phyloP scores from a whole-genome alignment of 768 basidiomycete species.

The Tephrocybe sp. region DNA sequence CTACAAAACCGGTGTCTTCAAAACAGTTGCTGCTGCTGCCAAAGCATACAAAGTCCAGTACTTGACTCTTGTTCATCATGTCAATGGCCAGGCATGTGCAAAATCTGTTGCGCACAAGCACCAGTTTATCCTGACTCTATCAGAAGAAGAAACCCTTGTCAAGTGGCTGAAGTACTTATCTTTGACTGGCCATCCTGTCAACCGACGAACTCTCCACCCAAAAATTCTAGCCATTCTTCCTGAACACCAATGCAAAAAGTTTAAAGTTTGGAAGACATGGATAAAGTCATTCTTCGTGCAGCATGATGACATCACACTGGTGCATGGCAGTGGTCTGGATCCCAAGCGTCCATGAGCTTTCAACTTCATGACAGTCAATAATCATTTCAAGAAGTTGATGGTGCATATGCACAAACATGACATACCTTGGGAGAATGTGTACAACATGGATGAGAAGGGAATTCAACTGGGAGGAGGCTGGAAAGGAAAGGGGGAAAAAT shows the following conservation, averaged over 20 bases:
- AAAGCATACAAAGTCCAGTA: not conserved
- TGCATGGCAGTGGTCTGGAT: no score
- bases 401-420: no score
- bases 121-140: not conserved
- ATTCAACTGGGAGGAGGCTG: no score
- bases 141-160: not conserved
- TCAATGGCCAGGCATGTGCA: not conserved
- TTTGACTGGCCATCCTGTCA: not conserved
- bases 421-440: no score
- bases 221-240: not conserved
- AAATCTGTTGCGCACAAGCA: not conserved
- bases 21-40: not conserved
- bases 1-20: not conserved
- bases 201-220: not conserved
- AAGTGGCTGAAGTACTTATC: not conserved
- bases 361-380: no score
- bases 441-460: no score
- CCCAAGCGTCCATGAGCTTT: no score
- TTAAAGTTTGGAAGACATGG: constrained; percentile 10
- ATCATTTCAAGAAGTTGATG: no score
- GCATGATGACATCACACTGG: constrained; percentile 19
- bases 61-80: not conserved
- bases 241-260: not conserved
- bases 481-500: no score
- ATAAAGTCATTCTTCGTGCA: constrained; percentile 17